Conservation (phyloP, 352 stramenopile genomes). For the Globisporangium nunn region DNA sequence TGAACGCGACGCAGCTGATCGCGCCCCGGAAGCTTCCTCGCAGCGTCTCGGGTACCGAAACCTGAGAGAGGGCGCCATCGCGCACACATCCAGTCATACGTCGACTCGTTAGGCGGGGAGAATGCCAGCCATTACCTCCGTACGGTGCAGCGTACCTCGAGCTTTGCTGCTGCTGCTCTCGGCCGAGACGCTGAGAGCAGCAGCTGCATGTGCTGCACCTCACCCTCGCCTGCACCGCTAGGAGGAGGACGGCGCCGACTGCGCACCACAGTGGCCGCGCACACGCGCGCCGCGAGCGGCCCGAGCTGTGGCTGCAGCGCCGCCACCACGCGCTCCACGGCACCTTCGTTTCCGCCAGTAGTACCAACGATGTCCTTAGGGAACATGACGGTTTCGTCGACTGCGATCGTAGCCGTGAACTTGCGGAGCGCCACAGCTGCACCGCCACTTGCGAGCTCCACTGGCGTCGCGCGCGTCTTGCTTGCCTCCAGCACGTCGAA, state of each 20-base stretch:
- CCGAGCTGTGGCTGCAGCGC: conserved; percentile 43
- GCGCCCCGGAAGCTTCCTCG: conserved; percentile 36
- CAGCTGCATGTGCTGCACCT: conserved; percentile 29
- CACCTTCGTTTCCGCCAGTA: background rate
- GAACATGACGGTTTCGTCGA: conserved; percentile 38
- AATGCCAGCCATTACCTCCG: too few species aligned
- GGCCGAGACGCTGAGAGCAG: conserved; percentile 13
- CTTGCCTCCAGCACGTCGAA: conserved; percentile 30
- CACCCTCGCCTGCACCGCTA: background rate
- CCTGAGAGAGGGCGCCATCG: background rate
- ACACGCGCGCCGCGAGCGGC: conserved; percentile 35
- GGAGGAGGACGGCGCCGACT: conserved; percentile 6
- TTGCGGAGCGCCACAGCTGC: conserved; percentile 19
- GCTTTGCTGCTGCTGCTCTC: background rate
- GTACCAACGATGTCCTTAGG: background rate
- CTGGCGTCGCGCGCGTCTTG: conserved; percentile 18
- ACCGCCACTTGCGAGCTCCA: conserved; percentile 18
- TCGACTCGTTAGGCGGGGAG: too few species aligned
- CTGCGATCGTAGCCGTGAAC: conserved; percentile 33
- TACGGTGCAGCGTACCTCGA: background rate
- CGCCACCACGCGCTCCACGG: conserved; percentile 30
- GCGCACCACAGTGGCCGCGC: conserved; percentile 24
- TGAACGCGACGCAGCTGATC: conserved; percentile 49
- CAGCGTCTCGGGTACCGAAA: conserved; percentile 14
- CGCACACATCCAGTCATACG: too few species aligned